These are phyloP conservation scores for Fomitopsis schrenkii DNA, from an alignment of 1,284 basidiomycete species.

Conservation along the genomic window DNA sequence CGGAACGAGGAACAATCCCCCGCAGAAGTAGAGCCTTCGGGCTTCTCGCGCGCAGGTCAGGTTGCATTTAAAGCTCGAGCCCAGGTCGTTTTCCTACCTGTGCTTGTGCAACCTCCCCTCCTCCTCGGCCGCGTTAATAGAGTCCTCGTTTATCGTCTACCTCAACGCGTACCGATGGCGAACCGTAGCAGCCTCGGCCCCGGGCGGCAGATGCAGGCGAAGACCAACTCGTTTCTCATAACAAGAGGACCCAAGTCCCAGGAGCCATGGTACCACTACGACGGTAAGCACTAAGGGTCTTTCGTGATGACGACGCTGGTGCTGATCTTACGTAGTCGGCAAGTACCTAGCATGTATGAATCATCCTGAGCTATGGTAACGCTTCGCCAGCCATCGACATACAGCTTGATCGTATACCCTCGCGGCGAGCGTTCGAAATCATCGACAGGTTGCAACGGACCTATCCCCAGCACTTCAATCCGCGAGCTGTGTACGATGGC, in stretches of 20 bases:
- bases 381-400: neutral
- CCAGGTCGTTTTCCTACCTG: neutral
- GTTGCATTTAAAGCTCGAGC: neutral
- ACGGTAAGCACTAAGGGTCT: constrained; percentile 12
- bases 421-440: constrained; percentile 14
- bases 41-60: neutral
- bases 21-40: neutral
- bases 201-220: constrained; percentile 8
- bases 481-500: constrained; percentile 21
- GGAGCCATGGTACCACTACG: constrained; percentile 18
- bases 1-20: neutral
- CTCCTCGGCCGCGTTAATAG: neutral
- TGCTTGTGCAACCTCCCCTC: neutral
- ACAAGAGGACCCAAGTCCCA: constrained; percentile 12
- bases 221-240: constrained; percentile 19
- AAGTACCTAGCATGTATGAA: neutral
- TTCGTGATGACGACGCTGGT: neutral
- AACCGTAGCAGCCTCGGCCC: neutral
- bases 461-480: constrained; percentile 15
- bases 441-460: constrained; percentile 16
- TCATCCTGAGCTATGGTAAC: too few species aligned
- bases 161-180: neutral
- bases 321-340: constrained; percentile 8
- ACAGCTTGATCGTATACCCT: constrained; percentile 3
- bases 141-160: too few species aligned